Conservation (phyloP, 805 yeast genomes). For the Saccharomycopsis oosterbeekiorum region DNA sequence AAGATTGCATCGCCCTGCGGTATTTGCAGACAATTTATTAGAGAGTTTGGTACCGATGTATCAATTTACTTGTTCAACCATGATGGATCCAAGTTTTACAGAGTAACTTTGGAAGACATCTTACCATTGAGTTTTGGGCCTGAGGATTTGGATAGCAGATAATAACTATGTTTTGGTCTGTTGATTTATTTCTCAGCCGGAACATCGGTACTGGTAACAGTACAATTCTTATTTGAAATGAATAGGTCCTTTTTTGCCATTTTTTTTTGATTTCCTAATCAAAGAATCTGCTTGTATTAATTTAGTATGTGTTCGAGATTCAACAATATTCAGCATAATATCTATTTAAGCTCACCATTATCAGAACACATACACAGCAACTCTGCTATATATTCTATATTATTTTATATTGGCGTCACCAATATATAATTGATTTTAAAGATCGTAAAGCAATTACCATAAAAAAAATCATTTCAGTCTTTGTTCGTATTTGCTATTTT, state of each 20-base stretch:
- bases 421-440: too few relatives aligned
- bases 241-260: background rate
- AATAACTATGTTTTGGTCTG: background rate
- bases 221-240: conserved; percentile 4
- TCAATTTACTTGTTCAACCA: conserved; percentile 62
- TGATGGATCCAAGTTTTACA: conserved; percentile 37
- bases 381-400: too few relatives aligned
- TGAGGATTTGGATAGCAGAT: conserved; percentile 35
- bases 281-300: too few relatives aligned
- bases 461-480: background rate
- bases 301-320: too few relatives aligned
- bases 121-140: conserved; percentile 88
- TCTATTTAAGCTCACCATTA: too few relatives aligned
- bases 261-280: too few relatives aligned
- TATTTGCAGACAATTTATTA: conserved; percentile 78
- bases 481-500: too few relatives aligned
- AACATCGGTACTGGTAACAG: background rate
- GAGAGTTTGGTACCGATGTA: conserved; percentile 60
- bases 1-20: conserved; percentile 81
- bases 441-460: background rate
- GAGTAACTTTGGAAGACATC: conserved; percentile 48
- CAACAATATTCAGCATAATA: too few relatives aligned
- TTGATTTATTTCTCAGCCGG: background rate
- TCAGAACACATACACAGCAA: too few relatives aligned
- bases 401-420: background rate